Evolutionary conservation across 106 monocot species (phyloP), one percentile per base, ranked within the genome.

Genomic region (Acorus calamus): DNA sequence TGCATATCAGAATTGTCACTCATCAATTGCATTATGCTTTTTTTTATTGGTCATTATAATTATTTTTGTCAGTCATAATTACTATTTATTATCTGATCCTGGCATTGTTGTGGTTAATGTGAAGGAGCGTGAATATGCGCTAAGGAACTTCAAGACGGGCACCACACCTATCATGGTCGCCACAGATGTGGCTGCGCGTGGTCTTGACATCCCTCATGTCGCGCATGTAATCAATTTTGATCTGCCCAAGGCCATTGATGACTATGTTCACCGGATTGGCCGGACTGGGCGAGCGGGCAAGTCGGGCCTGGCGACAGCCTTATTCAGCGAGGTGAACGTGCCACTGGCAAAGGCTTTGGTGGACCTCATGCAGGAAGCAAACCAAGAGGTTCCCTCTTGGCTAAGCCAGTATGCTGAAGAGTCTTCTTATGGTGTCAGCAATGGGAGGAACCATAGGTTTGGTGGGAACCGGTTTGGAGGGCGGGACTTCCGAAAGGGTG

Each of bases 251-350:
- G 77, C 75, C 60, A 76, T 83, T 28, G 78, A 83, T 47, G 74
- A 74, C n/a, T 83, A 83, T 53, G 82, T 78, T 47, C 82, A 83
- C 66, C 58, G 83, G 46, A 83, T 83, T 14, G 83, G 83, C 14
- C 55, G 83, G n/a, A 83, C 83, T 12, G 83, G 83, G 2, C 63
- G 83, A 55, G 83, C 83, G 42, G 83, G 83, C 13, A 83, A 75
- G 57, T 56, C 83, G 10, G 83, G 83, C 42, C n/a, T 75, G 51
- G 83, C 83, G 3, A 83, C 83, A 8, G 83, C 83, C 3, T 83
- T 83, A 57, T 83, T 83, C 59, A 75, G n/a, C 4, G 71, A 75
- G 44, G 58, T 11, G 3, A 78, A 83, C 54, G 71, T 64, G 28
- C 56, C 71, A 8, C 28, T 83, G 54, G 83, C 83, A 2, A 83